Evolutionary conservation across 345 rosid genomes (phyloP), one percentile per base, ranked within the genome.

Genomic region (Hibiscus trionum): DNA sequence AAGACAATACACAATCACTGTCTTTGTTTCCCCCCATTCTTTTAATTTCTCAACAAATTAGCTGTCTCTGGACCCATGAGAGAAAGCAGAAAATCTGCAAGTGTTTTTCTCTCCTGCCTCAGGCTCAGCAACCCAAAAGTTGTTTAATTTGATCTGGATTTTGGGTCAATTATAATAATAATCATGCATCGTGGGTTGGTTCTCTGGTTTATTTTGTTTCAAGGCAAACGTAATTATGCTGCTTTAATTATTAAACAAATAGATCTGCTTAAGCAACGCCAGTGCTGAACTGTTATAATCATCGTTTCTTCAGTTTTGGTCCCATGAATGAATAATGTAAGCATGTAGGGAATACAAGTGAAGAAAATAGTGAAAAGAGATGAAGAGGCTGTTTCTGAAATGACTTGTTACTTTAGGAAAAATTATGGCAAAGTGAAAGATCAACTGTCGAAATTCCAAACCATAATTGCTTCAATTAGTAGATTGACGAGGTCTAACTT

Each of bases 321-420:
- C 11, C 17, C 17, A 4, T 16, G 46, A 61, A 31, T 31, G 64
- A 31, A 31, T 31, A 27, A 7, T 12, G 64, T 7, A 33, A 14
- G 4, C 66, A 61, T 61, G 46, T 37, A 37, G 68, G 68, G 50
- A 8, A 63, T 24, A 53, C 11, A 53, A 39, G 31, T 10, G 50
- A 37, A 63, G 67, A 63, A 63, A 63, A 63, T 63, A 37, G 67
- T 37, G 67, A 39, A 63, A 37, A 39, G 3, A 31, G 35, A 31
- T 21, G 24, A 31, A 31, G 35, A 31, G 4, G 35, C 50, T 63
- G 50, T 63, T 63, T 17, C 46, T 62, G 24, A 44, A 63, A 63
- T 63, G 67, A 63, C 67, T 63, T 63, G 26, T 35, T 21, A 62
- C 66, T 62, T 62, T 63, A 35, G 12, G 49, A 2, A 37, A 63